Conservation (phyloP, 306 rosid species). For the Amphicarpaea edgeworthii region DNA sequence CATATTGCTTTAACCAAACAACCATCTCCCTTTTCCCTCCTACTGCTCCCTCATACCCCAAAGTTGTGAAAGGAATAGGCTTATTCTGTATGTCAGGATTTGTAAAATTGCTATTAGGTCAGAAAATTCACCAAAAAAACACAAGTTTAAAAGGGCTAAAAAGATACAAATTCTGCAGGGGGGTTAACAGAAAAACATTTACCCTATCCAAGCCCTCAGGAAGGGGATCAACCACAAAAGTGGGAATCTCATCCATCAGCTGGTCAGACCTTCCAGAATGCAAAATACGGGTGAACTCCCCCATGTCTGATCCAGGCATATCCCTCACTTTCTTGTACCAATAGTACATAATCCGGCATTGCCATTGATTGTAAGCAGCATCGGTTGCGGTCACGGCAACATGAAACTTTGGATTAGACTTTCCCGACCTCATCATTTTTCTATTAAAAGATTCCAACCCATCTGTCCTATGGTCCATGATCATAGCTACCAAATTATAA, state of each 20-base stretch:
- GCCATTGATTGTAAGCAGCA: conserved; percentile 95
- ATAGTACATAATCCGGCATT: conserved; percentile 91
- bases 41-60: background rate
- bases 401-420: conserved; percentile 59
- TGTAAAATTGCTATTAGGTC: conserved; percentile 12
- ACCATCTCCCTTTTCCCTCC: background rate
- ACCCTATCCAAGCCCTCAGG: conserved; percentile 94
- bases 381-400: conserved; percentile 92
- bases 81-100: conserved; percentile 7
- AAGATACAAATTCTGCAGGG: background rate
- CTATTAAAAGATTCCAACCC: conserved; percentile 46
- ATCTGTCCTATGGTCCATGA: conserved; percentile 57
- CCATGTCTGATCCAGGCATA: conserved; percentile 90
- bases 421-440: conserved; percentile 37
- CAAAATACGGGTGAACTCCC: conserved; percentile 78
- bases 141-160: background rate
- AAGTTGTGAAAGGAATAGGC: background rate
- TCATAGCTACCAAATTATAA: conserved; percentile 70
- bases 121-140: conserved; percentile 10
- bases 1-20: conserved; percentile 4
- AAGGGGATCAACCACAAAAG: conserved; percentile 88
- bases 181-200: conserved; percentile 46
- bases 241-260: conserved; percentile 86
- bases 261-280: conserved; percentile 80
- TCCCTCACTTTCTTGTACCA: conserved; percentile 87